Percentiles rank a stretch among this genome's conserved stretches.
Conservation (phyloP, 2,329 filamentous ascomycete species). For the Aspergillus sclerotialis region DNA sequence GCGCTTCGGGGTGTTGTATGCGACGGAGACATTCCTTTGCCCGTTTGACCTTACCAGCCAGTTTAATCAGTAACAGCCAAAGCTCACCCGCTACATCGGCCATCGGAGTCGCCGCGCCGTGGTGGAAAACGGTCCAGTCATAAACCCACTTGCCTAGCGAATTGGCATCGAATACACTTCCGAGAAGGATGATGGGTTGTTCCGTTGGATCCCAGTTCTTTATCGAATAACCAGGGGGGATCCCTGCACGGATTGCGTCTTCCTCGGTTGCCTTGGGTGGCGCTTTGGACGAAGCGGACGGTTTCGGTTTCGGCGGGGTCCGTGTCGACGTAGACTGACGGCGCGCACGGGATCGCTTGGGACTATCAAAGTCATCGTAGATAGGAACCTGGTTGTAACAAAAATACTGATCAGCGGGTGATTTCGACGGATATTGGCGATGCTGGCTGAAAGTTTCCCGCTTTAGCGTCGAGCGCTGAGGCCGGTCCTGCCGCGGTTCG, state of each 20-base stretch:
- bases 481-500: conserved; percentile 32
- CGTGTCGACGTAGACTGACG: conserved; percentile 49
- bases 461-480: conserved; percentile 14
- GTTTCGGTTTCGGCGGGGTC: conserved; percentile 37
- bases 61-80: conserved; percentile 89
- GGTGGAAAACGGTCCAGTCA: conserved; percentile 94
- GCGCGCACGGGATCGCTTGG: conserved; percentile 44
- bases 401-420: conserved; percentile 46
- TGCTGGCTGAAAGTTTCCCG: conserved; percentile 15
- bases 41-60: conserved; percentile 88
- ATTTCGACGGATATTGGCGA: conserved; percentile 26
- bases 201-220: conserved; percentile 98
- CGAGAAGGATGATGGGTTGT: conserved; percentile 86
- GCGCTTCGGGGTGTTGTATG: conserved; percentile 66
- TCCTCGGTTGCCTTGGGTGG: conserved; percentile 56
- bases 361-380: conserved; percentile 47
- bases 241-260: conserved; percentile 57
- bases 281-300: conserved; percentile 26
- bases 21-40: conserved; percentile 69
- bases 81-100: conserved; percentile 88
- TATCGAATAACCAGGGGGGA: conserved; percentile 83
- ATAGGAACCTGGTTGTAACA: conserved; percentile 48
- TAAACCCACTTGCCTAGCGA: conserved; percentile 99
- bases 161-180: conserved; percentile 95
- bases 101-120: conserved; percentile 74